Base-by-base conservation (phyloP, 306 rosid genomes). In the Rubus parviflorus region DNA sequence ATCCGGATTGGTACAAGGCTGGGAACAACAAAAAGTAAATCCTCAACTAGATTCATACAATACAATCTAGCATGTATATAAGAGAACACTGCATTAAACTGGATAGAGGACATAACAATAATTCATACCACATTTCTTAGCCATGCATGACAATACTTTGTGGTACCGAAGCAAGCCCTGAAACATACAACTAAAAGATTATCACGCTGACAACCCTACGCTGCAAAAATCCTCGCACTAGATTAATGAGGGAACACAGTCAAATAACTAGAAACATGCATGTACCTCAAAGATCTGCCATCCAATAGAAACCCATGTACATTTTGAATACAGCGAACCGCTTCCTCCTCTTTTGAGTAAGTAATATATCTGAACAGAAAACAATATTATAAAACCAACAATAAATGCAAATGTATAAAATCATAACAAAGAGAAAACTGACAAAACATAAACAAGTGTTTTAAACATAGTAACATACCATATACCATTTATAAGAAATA, bases 121-220 rank as follows among this genome's bases (percentile, higher is more conserved):
- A 76, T 68, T 3, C 94, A 81, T 91, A 96, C 99, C 98, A 85
- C 87, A 78, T 85, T 96, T 74, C 99, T 90, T 41, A 96, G 90
- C 99, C 99, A 96, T 45, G 99, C 99, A 86, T 96, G 99, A 81
- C 99, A 96, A 81, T 96, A 96, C 80, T 96, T 96, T 51, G 99
- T 96, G 72, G 99, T 96, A 78, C 99, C 99, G 81, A 96, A 96
- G 82, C 98, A 96, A 78, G 99, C 98, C 96, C 99, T 96, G 84
- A 72, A 80, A 81, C 43, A 70, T 9, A 51, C 7, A 68, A 25
- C 19, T 2, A 54, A 6, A 67, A 43, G 41, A 20, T 35, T 64
- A 73, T 77, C 20, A 40, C 72, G 62, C 37, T 16, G 40, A 45
- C 17, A 41, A 63, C 74, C 13, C 51, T 25, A 11, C 22, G 61